Conservation (phyloP, 2,329 filamentous ascomycete genomes). For the Furcasterigmium sp. region DNA sequence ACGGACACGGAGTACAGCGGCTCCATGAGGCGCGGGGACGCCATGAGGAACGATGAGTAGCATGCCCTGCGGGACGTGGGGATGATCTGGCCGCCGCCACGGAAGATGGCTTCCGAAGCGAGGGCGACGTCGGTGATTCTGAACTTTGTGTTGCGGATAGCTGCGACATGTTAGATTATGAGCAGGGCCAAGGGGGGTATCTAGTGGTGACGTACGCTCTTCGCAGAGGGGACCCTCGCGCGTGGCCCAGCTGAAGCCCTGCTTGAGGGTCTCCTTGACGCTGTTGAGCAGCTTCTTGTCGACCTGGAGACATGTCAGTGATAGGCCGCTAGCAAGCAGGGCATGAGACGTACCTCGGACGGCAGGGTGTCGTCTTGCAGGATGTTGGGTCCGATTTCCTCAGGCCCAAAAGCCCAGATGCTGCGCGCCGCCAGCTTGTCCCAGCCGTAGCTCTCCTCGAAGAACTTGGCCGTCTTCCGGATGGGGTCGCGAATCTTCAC, state of each 20-base stretch:
- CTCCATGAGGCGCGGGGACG: slow-evolving; percentile 93
- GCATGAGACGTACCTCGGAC: slow-evolving; percentile 59
- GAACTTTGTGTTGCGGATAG: slow-evolving; percentile 97
- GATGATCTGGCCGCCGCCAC: slow-evolving; percentile 95
- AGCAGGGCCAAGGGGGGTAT: slow-evolving; percentile 8
- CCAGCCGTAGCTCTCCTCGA: slow-evolving; percentile 96
- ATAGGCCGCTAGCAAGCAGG: not conserved
- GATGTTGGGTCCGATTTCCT: slow-evolving; percentile 92
- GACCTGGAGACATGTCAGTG: slow-evolving; percentile 47
- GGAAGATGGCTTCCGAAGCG: slow-evolving; percentile 85
- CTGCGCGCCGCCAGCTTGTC: slow-evolving; percentile 89
- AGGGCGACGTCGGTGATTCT: slow-evolving; percentile 87
- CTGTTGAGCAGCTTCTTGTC: slow-evolving; percentile 85
- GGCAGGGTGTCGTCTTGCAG: slow-evolving; percentile 94
- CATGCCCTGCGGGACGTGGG: slow-evolving; percentile 88
- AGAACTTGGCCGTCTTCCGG: slow-evolving; percentile 91
- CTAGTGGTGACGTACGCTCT: slow-evolving; percentile 69
- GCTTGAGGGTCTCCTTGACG: slow-evolving; percentile 87
- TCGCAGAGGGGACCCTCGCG: slow-evolving; percentile 94
- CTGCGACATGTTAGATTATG: slow-evolving; percentile 33
- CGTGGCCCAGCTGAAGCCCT: slow-evolving; percentile 95
- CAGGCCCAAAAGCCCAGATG: slow-evolving; percentile 97
- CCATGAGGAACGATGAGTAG: slow-evolving; percentile 96
- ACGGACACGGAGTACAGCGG: slow-evolving; percentile 90
- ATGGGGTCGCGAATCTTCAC: slow-evolving; percentile 92